A percentile compares a stretch with the other conserved stretches of the same genome.
Conservation (phyloP, 371 early-diverging fungal species). For the Circinella umbellata region DNA sequence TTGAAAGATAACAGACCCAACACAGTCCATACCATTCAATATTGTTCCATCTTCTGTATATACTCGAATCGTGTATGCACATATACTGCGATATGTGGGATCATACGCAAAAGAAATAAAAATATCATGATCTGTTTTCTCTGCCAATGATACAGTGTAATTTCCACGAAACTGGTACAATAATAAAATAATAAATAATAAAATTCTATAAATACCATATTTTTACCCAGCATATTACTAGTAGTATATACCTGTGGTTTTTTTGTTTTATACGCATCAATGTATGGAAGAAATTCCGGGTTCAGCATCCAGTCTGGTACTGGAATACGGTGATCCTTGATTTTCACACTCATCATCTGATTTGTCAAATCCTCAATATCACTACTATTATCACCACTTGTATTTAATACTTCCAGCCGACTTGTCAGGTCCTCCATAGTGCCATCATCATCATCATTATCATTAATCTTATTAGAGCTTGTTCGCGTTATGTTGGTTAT, state of each 20-base stretch:
- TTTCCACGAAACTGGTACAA: conserved; percentile 34
- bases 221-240: no score
- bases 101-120: conserved; percentile 34
- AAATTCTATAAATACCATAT: no score
- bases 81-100: conserved; percentile 23
- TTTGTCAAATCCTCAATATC: conserved; percentile 53
- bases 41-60: conserved; percentile 4
- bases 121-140: conserved; percentile 30
- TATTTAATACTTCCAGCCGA: neutral
- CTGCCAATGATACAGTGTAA: conserved; percentile 26
- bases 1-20: neutral
- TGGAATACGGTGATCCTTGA: neutral
- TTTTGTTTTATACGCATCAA: conserved; percentile 26
- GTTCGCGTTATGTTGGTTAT: no score
- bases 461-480: no score
- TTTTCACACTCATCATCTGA: conserved; percentile 10
- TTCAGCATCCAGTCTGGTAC: neutral
- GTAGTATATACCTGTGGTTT: conserved; percentile 28
- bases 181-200: neutral
- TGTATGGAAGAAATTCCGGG: conserved; percentile 6
- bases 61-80: conserved; percentile 27
- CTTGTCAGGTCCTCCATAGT: neutral
- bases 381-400: conserved; percentile 14
- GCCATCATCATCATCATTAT: neutral
- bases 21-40: neutral